These are phyloP conservation scores for Lobosporangium transversale DNA, from an alignment of 192 early-diverging fungal species.

Conservation along the genomic window DNA sequence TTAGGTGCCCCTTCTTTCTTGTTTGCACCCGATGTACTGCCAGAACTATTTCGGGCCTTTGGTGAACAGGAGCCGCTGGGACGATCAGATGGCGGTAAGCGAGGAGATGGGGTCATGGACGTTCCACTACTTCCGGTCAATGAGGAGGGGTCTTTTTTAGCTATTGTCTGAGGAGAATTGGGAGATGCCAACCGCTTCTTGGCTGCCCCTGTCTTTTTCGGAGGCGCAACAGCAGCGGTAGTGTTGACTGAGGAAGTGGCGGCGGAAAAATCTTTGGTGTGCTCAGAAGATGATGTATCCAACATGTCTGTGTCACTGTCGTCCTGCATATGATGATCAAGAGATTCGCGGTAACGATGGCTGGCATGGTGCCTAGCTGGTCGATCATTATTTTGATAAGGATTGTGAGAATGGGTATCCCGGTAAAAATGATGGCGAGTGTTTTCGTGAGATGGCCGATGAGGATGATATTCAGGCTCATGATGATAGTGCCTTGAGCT, in stretches of 20 bases:
- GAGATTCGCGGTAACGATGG: not conserved
- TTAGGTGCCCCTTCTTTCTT: conserved; percentile 45
- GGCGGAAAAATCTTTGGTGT: too few relatives aligned
- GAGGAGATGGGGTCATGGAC: conserved; percentile 27
- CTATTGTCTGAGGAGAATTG: not conserved
- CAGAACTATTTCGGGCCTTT: conserved; percentile 27
- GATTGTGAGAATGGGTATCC: not conserved
- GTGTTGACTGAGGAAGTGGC: not conserved
- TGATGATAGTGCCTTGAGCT: conserved; percentile 6
- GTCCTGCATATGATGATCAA: conserved; percentile 1
- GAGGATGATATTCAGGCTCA: not conserved
- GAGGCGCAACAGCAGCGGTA: not conserved
- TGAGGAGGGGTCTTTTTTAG: not conserved
- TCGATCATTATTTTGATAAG: not conserved
- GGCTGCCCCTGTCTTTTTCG: not conserved
- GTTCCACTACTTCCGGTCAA: not conserved
- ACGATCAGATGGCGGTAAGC: conserved; percentile 10
- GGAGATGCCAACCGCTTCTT: conserved; percentile 32
- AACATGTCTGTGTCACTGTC: conserved; percentile 24
- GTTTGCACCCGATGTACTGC: conserved; percentile 4
- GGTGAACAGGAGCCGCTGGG: conserved; percentile 14
- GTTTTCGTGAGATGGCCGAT: not conserved
- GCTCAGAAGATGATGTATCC: conserved; percentile 9
- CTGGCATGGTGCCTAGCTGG: not conserved
- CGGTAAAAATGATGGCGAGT: not conserved